phyloP scores from a whole-genome alignment of 257 asterid genomes.

The Penstemon barbatus region DNA sequence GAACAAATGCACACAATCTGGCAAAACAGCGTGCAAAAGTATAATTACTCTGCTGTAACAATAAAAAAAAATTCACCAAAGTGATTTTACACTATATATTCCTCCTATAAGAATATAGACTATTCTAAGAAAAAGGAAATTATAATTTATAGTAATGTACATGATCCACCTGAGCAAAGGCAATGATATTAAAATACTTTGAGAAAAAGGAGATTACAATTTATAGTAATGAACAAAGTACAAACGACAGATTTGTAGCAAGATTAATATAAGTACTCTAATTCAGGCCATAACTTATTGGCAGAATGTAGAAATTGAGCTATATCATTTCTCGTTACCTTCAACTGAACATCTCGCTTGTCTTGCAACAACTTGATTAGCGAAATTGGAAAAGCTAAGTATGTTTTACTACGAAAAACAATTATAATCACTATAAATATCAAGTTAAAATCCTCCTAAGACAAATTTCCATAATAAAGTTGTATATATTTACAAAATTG shows the following conservation, averaged over 20 bases:
- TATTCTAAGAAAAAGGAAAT: too few relatives aligned
- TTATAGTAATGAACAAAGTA: not conserved
- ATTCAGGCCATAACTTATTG: constrained; percentile 91
- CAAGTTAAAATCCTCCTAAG: not conserved
- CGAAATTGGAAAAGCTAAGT: constrained; percentile 79
- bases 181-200: too few relatives aligned
- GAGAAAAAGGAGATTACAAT: not conserved
- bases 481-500: not conserved
- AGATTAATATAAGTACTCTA: constrained; percentile 46
- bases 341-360: constrained; percentile 80
- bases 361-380: constrained; percentile 89
- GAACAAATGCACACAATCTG: too few relatives aligned
- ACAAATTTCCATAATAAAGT: not conserved
- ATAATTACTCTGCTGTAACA: too few relatives aligned
- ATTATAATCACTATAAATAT: constrained; percentile 6
- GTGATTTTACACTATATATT: too few relatives aligned
- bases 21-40: too few relatives aligned
- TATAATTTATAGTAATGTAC: too few relatives aligned
- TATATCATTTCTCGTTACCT: constrained; percentile 82
- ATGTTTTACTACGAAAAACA: constrained; percentile 70
- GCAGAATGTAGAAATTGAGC: constrained; percentile 83
- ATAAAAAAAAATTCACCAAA: too few relatives aligned
- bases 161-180: too few relatives aligned
- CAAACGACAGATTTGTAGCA: constrained; percentile 4
- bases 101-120: too few relatives aligned